phyloP scores from a whole-genome alignment of 73 alveolate species.

The Paramecium octaurelia region DNA sequence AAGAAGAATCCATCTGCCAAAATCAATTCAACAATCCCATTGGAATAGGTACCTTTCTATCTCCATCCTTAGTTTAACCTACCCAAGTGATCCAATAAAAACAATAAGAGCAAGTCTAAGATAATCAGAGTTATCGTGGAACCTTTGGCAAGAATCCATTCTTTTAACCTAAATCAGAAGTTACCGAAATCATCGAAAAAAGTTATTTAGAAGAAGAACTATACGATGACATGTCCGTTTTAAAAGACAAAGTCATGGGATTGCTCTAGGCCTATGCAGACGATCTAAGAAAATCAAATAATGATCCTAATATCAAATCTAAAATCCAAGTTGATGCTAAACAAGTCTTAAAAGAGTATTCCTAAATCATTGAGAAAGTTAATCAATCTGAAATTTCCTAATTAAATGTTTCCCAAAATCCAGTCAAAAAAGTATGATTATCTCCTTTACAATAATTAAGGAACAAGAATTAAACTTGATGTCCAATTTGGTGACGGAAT shows the following conservation, averaged over 20 bases:
- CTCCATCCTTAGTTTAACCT: background rate
- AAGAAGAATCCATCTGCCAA: conserved; percentile 16
- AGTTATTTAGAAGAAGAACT: conserved; percentile 42
- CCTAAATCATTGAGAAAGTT: conserved; percentile 14
- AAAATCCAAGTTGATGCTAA: conserved; percentile 21
- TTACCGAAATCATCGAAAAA: conserved; percentile 24
- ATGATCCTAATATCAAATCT: background rate
- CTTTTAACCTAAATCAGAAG: conserved; percentile 8
- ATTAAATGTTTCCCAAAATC: conserved; percentile 14
- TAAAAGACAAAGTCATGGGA: conserved; percentile 43
- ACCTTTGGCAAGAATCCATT: conserved; percentile 46
- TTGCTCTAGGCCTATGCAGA: conserved; percentile 34
- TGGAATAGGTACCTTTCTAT: background rate
- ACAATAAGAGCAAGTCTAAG: background rate
- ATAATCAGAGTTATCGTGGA: background rate
- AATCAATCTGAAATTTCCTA: conserved; percentile 26
- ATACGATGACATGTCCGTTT: conserved; percentile 28
- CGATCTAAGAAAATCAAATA: background rate
- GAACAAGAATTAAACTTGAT: background rate
- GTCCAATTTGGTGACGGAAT: conserved; percentile 26
- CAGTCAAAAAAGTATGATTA: background rate
- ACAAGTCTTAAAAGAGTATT: conserved; percentile 24
- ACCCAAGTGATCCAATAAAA: background rate
- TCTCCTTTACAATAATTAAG: background rate
- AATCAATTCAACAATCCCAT: conserved; percentile 23